These are phyloP conservation scores for Leavenworthia alabamica DNA, from an alignment of 345 rosid genomes.

Conservation along the genomic window DNA sequence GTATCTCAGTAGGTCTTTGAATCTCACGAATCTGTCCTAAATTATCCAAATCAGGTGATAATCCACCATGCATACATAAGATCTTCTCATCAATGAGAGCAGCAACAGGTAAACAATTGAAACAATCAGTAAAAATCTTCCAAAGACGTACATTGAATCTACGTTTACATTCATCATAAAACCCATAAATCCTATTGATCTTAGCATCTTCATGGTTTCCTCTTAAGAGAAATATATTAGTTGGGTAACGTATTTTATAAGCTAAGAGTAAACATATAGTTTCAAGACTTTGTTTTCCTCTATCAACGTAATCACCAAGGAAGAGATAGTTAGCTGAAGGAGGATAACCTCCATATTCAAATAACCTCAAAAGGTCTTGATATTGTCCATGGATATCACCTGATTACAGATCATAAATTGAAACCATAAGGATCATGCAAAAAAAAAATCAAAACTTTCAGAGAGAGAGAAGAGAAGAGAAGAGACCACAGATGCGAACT, in stretches of 20 bases:
- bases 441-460: constrained; percentile 14
- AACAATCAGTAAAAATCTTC: constrained; percentile 59
- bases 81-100: constrained; percentile 78
- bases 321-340: constrained; percentile 86
- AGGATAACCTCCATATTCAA: constrained; percentile 86
- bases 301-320: constrained; percentile 93
- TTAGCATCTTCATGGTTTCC: constrained; percentile 99
- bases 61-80: constrained; percentile 87
- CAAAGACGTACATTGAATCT: constrained; percentile 71
- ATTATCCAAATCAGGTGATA: constrained; percentile 72
- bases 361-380: constrained; percentile 82
- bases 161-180: constrained; percentile 72
- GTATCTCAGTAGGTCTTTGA: constrained; percentile 81
- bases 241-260: constrained; percentile 81
- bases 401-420: constrained; percentile 6
- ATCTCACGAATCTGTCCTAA: constrained; percentile 73
- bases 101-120: constrained; percentile 62
- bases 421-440: background rate
- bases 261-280: constrained; percentile 93
- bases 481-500: constrained; percentile 76
- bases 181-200: constrained; percentile 83
- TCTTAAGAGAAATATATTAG: constrained; percentile 63
- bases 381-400: constrained; percentile 97
- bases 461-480: constrained; percentile 6
- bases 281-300: constrained; percentile 98